Percentiles rank a stretch among this genome's conserved stretches.
Evolutionary conservation across 768 basidiomycete species (phyloP).

Genomic region (Boletus subparvulus): DNA sequence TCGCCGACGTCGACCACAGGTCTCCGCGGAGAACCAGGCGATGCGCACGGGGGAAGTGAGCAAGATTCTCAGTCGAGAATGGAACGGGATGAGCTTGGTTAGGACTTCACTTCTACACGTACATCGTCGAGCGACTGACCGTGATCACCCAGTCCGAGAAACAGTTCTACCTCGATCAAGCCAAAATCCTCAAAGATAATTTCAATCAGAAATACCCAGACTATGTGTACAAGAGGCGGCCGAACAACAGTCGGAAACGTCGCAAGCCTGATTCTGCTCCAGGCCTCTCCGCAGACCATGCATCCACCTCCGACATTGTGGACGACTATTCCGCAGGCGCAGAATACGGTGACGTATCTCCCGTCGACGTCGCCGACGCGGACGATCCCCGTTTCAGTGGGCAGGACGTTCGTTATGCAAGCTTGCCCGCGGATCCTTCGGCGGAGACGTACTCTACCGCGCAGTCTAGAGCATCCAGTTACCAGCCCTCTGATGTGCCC

Average conservation of each 20-base stretch:
- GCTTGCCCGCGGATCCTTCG: slow-evolving; percentile 21
- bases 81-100: slow-evolving; percentile 78
- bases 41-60: slow-evolving; percentile 91
- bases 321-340: slow-evolving; percentile 30
- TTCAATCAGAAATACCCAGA: slow-evolving; percentile 87
- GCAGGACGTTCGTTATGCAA: slow-evolving; percentile 25
- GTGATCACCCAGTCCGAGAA: slow-evolving; percentile 59
- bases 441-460: slow-evolving; percentile 12
- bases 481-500: slow-evolving; percentile 25
- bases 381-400: slow-evolving; percentile 19
- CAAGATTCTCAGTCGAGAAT: slow-evolving; percentile 84
- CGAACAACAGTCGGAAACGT: slow-evolving; percentile 80
- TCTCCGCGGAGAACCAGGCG: slow-evolving; percentile 82
- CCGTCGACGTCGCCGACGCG: slow-evolving; percentile 34
- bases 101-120: slow-evolving; percentile 25
- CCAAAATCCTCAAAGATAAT: slow-evolving; percentile 79
- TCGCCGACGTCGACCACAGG: slow-evolving; percentile 75
- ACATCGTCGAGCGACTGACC: slow-evolving; percentile 15
- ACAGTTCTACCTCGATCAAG: slow-evolving; percentile 85
- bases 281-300: slow-evolving; percentile 31
- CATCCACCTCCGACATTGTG: slow-evolving; percentile 30
- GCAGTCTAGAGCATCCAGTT: slow-evolving; percentile 21
- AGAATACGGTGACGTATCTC: slow-evolving; percentile 41
- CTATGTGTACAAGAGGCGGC: slow-evolving; percentile 85
- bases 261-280: slow-evolving; percentile 40